These are phyloP conservation scores for Penicillium sp. DNA, from an alignment of 2,329 filamentous ascomycete genomes.

Conservation along the genomic window DNA sequence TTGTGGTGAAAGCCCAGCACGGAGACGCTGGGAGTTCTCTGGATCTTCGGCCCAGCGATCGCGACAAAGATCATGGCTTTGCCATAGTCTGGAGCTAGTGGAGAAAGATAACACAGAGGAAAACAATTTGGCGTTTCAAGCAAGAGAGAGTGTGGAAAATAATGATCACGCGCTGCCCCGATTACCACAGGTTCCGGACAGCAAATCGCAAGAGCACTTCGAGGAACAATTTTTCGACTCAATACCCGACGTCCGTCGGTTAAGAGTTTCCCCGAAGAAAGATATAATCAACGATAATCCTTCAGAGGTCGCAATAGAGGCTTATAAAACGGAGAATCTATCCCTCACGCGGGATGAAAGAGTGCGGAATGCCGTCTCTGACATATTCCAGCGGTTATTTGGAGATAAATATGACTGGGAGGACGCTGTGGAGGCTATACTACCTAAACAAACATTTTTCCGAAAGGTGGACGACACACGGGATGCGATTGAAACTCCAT, in stretches of 20 bases:
- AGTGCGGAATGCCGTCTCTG: conserved; percentile 20
- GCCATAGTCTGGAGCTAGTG: conserved; percentile 25
- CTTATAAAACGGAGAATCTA: background rate
- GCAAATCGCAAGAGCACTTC: conserved; percentile 4
- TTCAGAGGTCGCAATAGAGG: background rate
- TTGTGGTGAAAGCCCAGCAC: conserved; percentile 17
- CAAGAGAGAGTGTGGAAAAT: conserved; percentile 3
- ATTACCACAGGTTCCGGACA: conserved; percentile 6
- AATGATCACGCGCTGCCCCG: conserved; percentile 7
- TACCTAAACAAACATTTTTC: conserved; percentile 5
- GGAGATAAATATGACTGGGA: conserved; percentile 25
- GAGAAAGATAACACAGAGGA: conserved; percentile 21
- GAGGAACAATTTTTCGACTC: conserved; percentile 8
- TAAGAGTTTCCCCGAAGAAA: background rate
- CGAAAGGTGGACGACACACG: background rate
- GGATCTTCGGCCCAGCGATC: conserved; percentile 19
- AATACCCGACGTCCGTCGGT: background rate
- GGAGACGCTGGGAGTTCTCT: conserved; percentile 20
- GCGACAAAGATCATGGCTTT: conserved; percentile 29
- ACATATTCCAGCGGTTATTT: conserved; percentile 26
- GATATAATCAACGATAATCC: background rate
- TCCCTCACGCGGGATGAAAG: conserved; percentile 20
- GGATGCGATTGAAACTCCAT: conserved; percentile 35
- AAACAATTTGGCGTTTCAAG: conserved; percentile 1
- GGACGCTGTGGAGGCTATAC: conserved; percentile 39